These are phyloP conservation scores for Zygotorulaspora mrakii DNA, from an alignment of 1,139 yeast species.

Conservation along the genomic window DNA sequence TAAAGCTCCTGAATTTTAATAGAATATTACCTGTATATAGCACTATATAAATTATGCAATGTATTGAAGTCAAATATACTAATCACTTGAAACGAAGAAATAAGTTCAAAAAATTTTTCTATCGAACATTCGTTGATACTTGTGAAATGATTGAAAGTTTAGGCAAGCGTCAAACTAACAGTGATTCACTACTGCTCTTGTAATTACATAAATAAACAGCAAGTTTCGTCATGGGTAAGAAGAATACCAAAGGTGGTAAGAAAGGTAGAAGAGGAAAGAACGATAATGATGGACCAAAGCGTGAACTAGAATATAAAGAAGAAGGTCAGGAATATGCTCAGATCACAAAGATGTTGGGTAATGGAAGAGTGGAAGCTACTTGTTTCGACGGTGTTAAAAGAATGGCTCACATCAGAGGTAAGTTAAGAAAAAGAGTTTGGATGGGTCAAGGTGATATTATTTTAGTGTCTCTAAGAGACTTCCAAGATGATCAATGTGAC, in stretches of 20 bases:
- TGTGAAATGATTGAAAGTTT: not conserved
- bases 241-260: slow-evolving; percentile 44
- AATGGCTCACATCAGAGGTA: slow-evolving; percentile 98
- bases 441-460: slow-evolving; percentile 98
- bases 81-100: too few relatives aligned
- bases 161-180: too few relatives aligned
- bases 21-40: not conserved
- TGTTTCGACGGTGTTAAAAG: slow-evolving; percentile 94
- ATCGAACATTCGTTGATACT: not conserved
- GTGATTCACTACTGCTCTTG: too few relatives aligned
- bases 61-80: too few relatives aligned
- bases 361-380: slow-evolving; percentile 91
- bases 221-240: slow-evolving; percentile 35
- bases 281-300: slow-evolving; percentile 84
- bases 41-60: not conserved
- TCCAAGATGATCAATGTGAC: slow-evolving; percentile 98
- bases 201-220: not conserved
- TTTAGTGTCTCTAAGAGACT: slow-evolving; percentile 92
- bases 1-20: not conserved
- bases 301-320: slow-evolving; percentile 87
- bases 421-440: slow-evolving; percentile 99
- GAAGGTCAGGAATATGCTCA: slow-evolving; percentile 99
- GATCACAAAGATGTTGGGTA: slow-evolving; percentile 96
- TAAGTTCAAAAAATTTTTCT: slow-evolving; percentile 1
- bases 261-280: slow-evolving; percentile 99